A percentile compares a stretch with the other conserved stretches of the same genome.
phyloP scores from a whole-genome alignment of 2,329 filamentous ascomycete genomes.

The Talaromyces sp. region DNA sequence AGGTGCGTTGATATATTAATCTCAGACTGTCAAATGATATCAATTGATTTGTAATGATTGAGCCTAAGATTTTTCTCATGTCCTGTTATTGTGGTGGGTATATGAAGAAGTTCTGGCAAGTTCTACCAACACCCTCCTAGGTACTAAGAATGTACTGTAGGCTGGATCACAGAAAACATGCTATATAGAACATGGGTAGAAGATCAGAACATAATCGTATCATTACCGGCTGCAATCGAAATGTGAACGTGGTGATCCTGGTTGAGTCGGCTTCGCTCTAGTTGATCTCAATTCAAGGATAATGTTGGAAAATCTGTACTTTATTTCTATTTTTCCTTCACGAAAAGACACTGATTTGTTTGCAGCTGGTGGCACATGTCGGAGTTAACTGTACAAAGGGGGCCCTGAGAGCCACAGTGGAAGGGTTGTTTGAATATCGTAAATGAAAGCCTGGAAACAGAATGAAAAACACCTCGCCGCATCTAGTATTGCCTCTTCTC shows the following conservation, averaged over 20 bases:
- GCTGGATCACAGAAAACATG: not conserved
- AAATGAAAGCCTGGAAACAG: slow-evolving; percentile 15
- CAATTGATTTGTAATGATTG: not conserved
- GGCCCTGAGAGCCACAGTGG: slow-evolving; percentile 1
- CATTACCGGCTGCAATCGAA: not conserved
- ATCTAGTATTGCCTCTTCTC: slow-evolving; percentile 42
- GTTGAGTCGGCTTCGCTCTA: not conserved
- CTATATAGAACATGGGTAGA: not conserved
- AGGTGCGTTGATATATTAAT: no score
- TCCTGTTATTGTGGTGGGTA: not conserved
- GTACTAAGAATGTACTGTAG: not conserved
- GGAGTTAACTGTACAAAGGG: slow-evolving; percentile 16
- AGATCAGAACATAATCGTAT: not conserved
- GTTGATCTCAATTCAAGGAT: not conserved
- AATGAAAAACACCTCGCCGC: not conserved
- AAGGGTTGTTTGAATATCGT: slow-evolving; percentile 14
- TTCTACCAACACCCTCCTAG: not conserved
- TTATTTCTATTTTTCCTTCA: slow-evolving; percentile 1
- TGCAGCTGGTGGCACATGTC: slow-evolving; percentile 3
- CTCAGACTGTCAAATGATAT: no score
- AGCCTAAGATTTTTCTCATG: no score
- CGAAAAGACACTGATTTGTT: not conserved
- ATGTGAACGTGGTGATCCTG: not conserved
- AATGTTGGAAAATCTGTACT: not conserved
- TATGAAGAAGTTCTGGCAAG: not conserved